Percentiles rank a stretch among this genome's conserved stretches.
Conservation (phyloP, 306 rosid species). For the Cucumis cinereus region DNA sequence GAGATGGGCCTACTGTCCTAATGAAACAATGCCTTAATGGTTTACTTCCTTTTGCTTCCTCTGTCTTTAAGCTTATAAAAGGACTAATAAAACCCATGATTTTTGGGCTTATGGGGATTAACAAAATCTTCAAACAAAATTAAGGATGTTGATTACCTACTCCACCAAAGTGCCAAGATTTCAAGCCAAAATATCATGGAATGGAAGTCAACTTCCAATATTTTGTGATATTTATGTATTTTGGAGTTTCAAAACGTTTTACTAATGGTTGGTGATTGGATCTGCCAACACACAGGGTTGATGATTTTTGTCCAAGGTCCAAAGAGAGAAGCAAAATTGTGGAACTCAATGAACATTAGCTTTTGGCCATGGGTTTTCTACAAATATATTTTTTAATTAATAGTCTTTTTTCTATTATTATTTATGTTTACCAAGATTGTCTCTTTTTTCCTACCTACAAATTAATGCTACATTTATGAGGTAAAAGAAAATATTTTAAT, state of each 20-base stretch:
- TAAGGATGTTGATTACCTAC: not conserved
- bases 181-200: not conserved
- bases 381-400: not conserved
- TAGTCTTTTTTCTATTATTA: not conserved
- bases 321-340: slow-evolving; percentile 1
- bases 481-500: not conserved
- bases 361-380: not conserved
- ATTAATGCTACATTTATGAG: not conserved
- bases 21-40: not conserved
- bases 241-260: not conserved
- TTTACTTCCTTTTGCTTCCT: not conserved
- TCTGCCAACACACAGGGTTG: not conserved
- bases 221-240: not conserved
- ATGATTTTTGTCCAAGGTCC: not conserved
- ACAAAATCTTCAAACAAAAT: not conserved
- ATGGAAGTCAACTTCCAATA: not conserved
- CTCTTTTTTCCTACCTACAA: not conserved
- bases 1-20: not conserved
- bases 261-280: not conserved
- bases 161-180: not conserved
- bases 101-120: not conserved
- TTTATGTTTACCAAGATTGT: not conserved
- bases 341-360: not conserved
- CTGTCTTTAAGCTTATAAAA: not conserved
- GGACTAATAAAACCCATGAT: not conserved